Evolutionary conservation across 768 basidiomycete genomes (phyloP), one percentile per base, ranked within the genome.

Genomic region (Coprinopsis cinerea): DNA sequence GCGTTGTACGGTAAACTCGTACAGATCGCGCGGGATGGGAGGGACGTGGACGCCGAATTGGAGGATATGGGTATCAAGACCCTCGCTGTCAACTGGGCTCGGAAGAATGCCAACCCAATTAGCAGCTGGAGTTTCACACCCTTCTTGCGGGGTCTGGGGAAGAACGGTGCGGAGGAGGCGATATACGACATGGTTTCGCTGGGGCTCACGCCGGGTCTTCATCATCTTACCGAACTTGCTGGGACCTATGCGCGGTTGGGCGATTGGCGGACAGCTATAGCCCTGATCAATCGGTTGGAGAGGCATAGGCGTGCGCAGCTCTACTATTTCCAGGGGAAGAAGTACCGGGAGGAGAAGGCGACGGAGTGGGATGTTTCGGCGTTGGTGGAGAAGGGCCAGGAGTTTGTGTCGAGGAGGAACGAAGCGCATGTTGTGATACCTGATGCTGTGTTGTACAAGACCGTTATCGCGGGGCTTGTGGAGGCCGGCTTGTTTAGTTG

Each of bases 131-230:
- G 71, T 1, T 87, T 85, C 58, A 76, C 70, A 1, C 72, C 79
- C 0, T 85, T 85, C 59, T 61, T 84, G 34, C 60, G 65, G 28
- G 61, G 60, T 17, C 65, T 79, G 55, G 66, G 69, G 1, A 58
- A 71, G 0, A 41, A 56, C 3, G 58, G 60, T 24, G 77, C 75
- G 0, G 57, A 66, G 0, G 52, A 55, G 18, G 66, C 83, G 17
- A 44, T 85, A 32, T 54, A 54, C n/a, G 81, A 85, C 57, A 83
- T 86, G 79, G 40, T 68, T 2, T 44, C 56, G 5, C 57, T 75
- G 0, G 75, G 74, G 3, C 53, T 85, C 24, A 45, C 57, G 4
- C 82, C 82, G 0, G 63, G 62, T 20, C 56, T 70, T 5, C 61
- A 74, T n/a, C 74, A 78, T 30, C 75, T 75, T 57, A 75, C 76